Percentiles rank a stretch among this genome's conserved stretches.
phyloP scores from a whole-genome alignment of 768 basidiomycete genomes.

The Serendipita sp. region DNA sequence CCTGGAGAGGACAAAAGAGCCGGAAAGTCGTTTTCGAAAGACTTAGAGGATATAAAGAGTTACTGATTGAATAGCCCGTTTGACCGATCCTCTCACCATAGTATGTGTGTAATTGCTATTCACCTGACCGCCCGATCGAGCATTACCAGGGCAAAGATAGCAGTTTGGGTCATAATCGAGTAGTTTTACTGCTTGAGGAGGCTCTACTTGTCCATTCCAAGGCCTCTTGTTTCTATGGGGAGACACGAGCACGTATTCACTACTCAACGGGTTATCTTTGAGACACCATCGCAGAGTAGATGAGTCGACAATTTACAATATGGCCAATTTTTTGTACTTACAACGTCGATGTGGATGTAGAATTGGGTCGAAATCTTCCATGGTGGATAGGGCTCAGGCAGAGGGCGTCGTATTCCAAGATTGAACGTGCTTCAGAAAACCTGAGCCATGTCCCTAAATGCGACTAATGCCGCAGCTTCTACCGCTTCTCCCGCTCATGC shows the following conservation, averaged over 20 bases:
- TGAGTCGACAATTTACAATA: constrained; percentile 1
- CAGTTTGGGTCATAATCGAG: constrained; percentile 56
- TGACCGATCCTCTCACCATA: background rate
- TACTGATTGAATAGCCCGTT: background rate
- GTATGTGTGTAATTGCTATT: background rate
- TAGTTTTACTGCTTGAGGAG: constrained; percentile 34
- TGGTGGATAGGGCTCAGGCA: background rate
- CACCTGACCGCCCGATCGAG: background rate
- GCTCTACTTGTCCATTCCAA: constrained; percentile 78
- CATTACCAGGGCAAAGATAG: constrained; percentile 72
- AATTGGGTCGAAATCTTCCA: constrained; percentile 36
- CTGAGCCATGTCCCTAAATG: too few species aligned
- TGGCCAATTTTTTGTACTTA: constrained; percentile 21
- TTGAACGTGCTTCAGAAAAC: background rate
- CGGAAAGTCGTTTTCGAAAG: constrained; percentile 71
- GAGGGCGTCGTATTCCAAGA: background rate
- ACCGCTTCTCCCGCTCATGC: background rate
- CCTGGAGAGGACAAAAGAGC: constrained; percentile 53
- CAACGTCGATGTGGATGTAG: constrained; percentile 57
- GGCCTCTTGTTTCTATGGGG: constrained; percentile 84
- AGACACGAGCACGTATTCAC: constrained; percentile 66
- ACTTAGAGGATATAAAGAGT: constrained; percentile 11
- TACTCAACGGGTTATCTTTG: constrained; percentile 64
- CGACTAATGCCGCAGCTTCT: background rate
- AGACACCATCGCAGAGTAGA: background rate